A percentile compares a stretch with the other conserved stretches of the same genome.
phyloP scores from a whole-genome alignment of 2,329 filamentous ascomycete genomes.

The Chalaropsis ovoidea region DNA sequence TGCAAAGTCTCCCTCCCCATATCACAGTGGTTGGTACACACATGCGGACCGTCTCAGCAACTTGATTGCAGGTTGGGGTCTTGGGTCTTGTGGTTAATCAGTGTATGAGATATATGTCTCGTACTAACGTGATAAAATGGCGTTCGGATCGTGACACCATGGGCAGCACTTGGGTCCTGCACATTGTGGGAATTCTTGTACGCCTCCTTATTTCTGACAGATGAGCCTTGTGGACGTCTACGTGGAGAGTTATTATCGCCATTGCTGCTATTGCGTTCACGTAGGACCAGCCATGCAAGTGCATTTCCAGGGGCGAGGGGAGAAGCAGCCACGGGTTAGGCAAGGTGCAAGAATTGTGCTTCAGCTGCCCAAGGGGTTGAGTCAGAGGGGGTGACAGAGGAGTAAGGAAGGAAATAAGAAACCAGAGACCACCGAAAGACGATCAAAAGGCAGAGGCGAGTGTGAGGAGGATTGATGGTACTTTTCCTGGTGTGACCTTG shows the following conservation, averaged over 20 bases:
- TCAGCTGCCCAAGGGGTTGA: constrained; percentile 6
- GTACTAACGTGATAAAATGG: not conserved
- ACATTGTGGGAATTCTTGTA: not conserved
- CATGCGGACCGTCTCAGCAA: no score
- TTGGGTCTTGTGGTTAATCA: not conserved
- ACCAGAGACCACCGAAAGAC: not conserved
- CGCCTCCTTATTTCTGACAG: not conserved
- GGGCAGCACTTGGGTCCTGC: not conserved
- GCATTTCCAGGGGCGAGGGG: not conserved
- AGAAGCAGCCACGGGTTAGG: not conserved
- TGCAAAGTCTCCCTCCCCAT: not conserved
- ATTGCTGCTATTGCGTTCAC: not conserved
- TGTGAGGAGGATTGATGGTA: not conserved
- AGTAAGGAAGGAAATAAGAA: not conserved
- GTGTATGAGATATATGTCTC: not conserved
- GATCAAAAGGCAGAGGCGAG: not conserved
- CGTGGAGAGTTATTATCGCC: not conserved
- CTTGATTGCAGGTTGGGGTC: not conserved
- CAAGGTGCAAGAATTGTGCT: constrained; percentile 1
- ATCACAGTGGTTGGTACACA: not conserved
- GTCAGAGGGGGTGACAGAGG: not conserved
- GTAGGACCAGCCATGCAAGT: not conserved
- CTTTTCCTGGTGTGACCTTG: not conserved
- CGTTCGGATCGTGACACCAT: not conserved
- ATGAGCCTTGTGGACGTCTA: not conserved